Conservation (phyloP, 169 alveolate species). For the Plasmodium malariae region DNA sequence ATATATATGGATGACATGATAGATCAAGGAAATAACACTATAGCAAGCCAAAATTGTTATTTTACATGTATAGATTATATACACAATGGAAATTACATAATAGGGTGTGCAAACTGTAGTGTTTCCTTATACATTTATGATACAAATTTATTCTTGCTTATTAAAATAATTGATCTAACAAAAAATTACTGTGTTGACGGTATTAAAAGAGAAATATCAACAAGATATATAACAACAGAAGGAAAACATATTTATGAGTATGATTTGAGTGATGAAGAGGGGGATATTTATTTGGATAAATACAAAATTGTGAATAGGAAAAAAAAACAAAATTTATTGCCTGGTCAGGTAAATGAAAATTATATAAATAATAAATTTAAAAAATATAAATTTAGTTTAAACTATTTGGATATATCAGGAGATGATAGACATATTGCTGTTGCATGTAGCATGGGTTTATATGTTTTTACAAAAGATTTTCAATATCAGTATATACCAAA, state of each 20-base stretch:
- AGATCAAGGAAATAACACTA: constrained; percentile 45
- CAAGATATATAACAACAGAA: constrained; percentile 38
- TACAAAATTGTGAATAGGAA: constrained; percentile 43
- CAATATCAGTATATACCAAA: constrained; percentile 75
- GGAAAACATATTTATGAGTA: constrained; percentile 31
- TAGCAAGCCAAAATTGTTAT: constrained; percentile 35
- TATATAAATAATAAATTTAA: constrained; percentile 36
- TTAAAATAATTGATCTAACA: constrained; percentile 43
- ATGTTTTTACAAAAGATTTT: constrained; percentile 73
- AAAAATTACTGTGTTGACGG: constrained; percentile 54
- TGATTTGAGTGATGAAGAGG: constrained; percentile 71
- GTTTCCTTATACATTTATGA: constrained; percentile 45
- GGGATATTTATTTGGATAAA: constrained; percentile 36
- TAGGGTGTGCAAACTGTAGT: constrained; percentile 59
- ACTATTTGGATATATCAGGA: constrained; percentile 72
- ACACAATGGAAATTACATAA: constrained; percentile 52
- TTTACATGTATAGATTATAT: constrained; percentile 49
- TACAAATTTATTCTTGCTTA: constrained; percentile 28
- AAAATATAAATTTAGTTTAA: constrained; percentile 58
- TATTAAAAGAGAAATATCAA: constrained; percentile 50
- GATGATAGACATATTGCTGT: constrained; percentile 80
- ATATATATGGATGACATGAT: constrained; percentile 23
- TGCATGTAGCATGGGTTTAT: constrained; percentile 78
- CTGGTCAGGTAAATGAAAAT: constrained; percentile 59
- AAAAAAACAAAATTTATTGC: constrained; percentile 38